A percentile compares a stretch with the other conserved stretches of the same genome.
phyloP scores from a whole-genome alignment of 805 yeast species.

The Yamadazyma paraphyllophila region DNA sequence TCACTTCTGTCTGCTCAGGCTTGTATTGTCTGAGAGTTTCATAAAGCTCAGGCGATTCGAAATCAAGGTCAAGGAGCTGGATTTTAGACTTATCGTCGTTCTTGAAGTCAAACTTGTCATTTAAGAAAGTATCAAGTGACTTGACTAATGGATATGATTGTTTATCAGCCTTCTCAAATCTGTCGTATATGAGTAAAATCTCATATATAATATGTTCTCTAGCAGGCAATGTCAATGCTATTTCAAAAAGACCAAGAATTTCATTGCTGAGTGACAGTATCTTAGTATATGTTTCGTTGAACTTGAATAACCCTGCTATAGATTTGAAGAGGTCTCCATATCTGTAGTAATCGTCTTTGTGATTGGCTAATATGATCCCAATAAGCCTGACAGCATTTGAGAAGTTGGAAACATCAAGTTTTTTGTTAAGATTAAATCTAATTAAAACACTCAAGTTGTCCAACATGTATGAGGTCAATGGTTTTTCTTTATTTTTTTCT shows the following conservation, averaged over 20 bases:
- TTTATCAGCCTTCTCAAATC: conserved; percentile 9
- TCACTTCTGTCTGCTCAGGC: not conserved
- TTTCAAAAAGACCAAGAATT: conserved; percentile 9
- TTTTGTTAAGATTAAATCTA: conserved; percentile 38
- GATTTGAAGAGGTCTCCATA: conserved; percentile 34
- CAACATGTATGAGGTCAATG: conserved; percentile 31
- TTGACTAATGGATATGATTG: conserved; percentile 4
- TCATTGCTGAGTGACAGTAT: conserved; percentile 6
- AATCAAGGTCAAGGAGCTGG: conserved; percentile 23
- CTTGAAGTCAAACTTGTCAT: conserved; percentile 17
- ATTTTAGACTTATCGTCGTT: conserved; percentile 15
- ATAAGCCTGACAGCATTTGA: conserved; percentile 9
- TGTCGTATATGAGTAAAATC: conserved; percentile 14
- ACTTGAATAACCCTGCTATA: conserved; percentile 28
- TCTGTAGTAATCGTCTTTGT: conserved; percentile 11
- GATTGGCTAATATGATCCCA: conserved; percentile 7
- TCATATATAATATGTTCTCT: conserved; percentile 9
- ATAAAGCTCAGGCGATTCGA: conserved; percentile 26
- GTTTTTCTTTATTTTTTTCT: conserved; percentile 24
- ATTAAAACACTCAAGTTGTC: conserved; percentile 30
- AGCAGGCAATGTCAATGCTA: conserved; percentile 2
- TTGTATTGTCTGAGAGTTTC: conserved; percentile 13
- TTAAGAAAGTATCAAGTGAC: conserved; percentile 10
- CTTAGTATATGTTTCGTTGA: conserved; percentile 15
- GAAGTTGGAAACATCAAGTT: conserved; percentile 29